phyloP scores from a whole-genome alignment of 2,329 filamentous ascomycete species.

The Botrytis tulipae region DNA sequence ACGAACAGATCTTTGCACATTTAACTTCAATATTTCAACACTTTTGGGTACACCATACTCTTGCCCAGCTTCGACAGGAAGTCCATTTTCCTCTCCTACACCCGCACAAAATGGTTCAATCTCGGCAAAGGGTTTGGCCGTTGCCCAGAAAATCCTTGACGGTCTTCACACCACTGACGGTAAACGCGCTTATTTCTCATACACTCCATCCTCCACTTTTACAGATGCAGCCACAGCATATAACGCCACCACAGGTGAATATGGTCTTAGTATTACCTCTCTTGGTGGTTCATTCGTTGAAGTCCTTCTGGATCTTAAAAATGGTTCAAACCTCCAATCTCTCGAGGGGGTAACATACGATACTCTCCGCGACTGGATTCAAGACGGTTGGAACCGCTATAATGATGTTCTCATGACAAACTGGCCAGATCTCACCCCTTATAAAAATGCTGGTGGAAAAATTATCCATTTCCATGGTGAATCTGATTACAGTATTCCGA shows the following conservation, averaged over 20 bases:
- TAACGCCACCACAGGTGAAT: conserved; percentile 26
- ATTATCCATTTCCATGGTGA: conserved; percentile 59
- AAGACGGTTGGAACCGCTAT: conserved; percentile 51
- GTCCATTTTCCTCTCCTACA: conserved; percentile 20
- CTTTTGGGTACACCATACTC: conserved; percentile 48
- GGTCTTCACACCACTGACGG: conserved; percentile 40
- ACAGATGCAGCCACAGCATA: conserved; percentile 4
- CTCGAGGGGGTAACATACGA: conserved; percentile 54
- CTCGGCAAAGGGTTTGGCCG: conserved; percentile 37
- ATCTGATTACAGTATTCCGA: conserved; percentile 51
- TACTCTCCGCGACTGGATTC: conserved; percentile 55
- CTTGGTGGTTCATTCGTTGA: conserved; percentile 42
- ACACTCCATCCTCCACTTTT: conserved; percentile 34
- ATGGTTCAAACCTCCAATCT: conserved; percentile 44
- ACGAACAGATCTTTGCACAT: conserved; percentile 48
- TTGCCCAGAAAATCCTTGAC: conserved; percentile 40
- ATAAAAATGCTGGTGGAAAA: conserved; percentile 52
- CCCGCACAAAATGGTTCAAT: conserved; percentile 28
- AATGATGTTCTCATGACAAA: conserved; percentile 53
- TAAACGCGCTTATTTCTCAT: conserved; percentile 41
- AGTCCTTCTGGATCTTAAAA: conserved; percentile 43
- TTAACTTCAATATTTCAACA: conserved; percentile 47
- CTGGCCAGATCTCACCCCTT: conserved; percentile 50
- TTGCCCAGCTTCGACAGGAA: conserved; percentile 39
- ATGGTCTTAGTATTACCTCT: conserved; percentile 39